Evolutionary conservation across 208 protist genomes (phyloP).

Genomic region (Endotrypanum monterogeii): DNA sequence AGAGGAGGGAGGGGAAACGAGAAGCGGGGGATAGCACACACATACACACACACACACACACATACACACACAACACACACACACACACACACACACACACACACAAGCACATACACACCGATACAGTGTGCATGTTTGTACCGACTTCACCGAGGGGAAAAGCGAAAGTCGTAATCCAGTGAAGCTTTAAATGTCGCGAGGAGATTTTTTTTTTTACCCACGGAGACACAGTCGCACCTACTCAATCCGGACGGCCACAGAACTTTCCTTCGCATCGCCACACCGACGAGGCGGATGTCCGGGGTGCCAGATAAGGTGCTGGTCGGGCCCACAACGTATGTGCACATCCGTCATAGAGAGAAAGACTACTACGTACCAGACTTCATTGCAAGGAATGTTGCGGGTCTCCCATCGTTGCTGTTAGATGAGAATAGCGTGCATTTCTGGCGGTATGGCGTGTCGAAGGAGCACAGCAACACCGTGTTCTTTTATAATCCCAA

Average conservation of each 20-base stretch:
- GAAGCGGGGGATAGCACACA: no score
- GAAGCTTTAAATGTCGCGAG: background rate
- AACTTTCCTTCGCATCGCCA: background rate
- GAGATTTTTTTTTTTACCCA: background rate
- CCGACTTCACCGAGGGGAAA: background rate
- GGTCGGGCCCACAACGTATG: slow-evolving; percentile 55
- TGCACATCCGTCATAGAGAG: slow-evolving; percentile 39
- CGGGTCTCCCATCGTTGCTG: background rate
- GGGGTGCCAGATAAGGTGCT: slow-evolving; percentile 48
- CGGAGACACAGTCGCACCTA: background rate
- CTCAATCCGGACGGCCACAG: background rate
- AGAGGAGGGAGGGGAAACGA: no score
- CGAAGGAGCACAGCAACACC: slow-evolving; percentile 50
- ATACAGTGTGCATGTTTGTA: background rate
- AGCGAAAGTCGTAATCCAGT: background rate
- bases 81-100: background rate
- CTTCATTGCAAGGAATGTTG: slow-evolving; percentile 13
- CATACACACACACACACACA: no score
- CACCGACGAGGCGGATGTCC: slow-evolving; percentile 7
- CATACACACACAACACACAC: slow-evolving; percentile 1
- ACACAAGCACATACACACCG: background rate
- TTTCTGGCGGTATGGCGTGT: slow-evolving; percentile 61
- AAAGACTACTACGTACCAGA: slow-evolving; percentile 59
- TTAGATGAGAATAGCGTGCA: slow-evolving; percentile 24
- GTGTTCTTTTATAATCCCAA: slow-evolving; percentile 66